Evolutionary conservation across 352 stramenopile species (phyloP), one percentile per base, ranked within the genome.

Genomic region (Phytophthora uliginosa): DNA sequence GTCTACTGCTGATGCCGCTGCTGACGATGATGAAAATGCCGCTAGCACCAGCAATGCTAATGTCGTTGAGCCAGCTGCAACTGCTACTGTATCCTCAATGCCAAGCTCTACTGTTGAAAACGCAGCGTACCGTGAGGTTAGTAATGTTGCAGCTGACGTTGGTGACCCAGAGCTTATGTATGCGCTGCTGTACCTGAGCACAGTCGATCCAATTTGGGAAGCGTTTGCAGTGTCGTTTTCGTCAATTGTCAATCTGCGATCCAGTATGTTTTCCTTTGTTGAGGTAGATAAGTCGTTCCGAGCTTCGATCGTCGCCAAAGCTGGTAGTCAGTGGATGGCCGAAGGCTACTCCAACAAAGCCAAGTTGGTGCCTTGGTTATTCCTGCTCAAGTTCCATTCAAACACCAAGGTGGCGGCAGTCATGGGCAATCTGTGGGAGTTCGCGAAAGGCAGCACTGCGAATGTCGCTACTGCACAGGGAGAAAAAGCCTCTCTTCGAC

Each of bases 141-240:
- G 89, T 75, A 93, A 94, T 55, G 78, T 96, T 26, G 87, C 87
- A 50, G 89, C 89, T 12, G 89, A 94, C 53, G 79, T 96, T 26
- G 89, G 89, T 8, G 85, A 96, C 48, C 84, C 89, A 1, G 83
- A 93, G 26, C 77, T 96, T 24, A 92, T 96, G 86, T 96, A 96
- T 65, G 82, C 83, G 20, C 69, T 96, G 24, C 57, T 96, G 31
- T 96, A 94, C 63, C 65, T 96, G 56, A 95, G 89, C 63, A 93
- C 87, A n/a, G 85, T 73, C 1, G 83, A 93, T 47, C 78, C 87
- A 13, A 89, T 93, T 48, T 94, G 86, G 89, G 68, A 78, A 31
- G 79, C 80, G 34, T 73, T 80, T 53, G 47, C 50, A 45, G 55
- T 61, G n/a, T 57, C 34, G 9, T 45, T 36, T 59, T 36, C 71